Evolutionary conservation across 2,329 filamentous ascomycete species (phyloP).

Genomic region (Hypoxylon sp.): DNA sequence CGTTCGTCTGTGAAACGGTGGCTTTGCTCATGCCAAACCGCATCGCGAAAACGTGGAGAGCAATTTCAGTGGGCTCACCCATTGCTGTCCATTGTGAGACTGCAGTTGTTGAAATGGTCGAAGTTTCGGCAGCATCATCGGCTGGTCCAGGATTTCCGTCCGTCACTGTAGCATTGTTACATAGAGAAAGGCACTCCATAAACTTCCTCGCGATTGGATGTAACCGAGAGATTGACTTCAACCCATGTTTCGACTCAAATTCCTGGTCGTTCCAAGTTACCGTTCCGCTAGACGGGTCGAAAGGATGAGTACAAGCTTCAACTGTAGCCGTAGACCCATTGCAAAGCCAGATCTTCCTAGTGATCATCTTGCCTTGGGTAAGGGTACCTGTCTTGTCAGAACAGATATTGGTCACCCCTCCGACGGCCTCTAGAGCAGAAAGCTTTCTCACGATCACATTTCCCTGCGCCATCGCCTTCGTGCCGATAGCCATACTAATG

Average conservation of each 20-base stretch:
- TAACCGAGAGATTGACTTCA: constrained; percentile 45
- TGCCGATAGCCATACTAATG: constrained; percentile 72
- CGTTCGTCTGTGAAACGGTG: constrained; percentile 56
- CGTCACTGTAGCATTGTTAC: constrained; percentile 71
- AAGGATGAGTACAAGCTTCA: constrained; percentile 69
- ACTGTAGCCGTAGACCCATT: constrained; percentile 68
- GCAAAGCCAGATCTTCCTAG: constrained; percentile 73
- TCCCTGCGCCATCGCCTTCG: constrained; percentile 68
- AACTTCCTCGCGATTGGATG: constrained; percentile 61
- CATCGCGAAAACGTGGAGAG: constrained; percentile 80
- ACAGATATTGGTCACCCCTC: constrained; percentile 79
- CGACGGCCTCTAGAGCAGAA: constrained; percentile 75
- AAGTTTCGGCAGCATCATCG: constrained; percentile 64
- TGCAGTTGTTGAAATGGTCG: constrained; percentile 63
- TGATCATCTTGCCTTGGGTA: constrained; percentile 77
- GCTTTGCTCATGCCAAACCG: constrained; percentile 71
- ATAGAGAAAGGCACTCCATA: constrained; percentile 70
- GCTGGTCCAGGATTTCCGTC: constrained; percentile 57
- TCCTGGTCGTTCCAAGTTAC: constrained; percentile 62
- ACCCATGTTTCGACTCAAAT: constrained; percentile 43
- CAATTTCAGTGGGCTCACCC: constrained; percentile 81
- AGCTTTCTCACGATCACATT: constrained; percentile 73
- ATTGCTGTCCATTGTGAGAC: constrained; percentile 69
- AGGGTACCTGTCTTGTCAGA: constrained; percentile 80
- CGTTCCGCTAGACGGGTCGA: constrained; percentile 72